A percentile compares a stretch with the other conserved stretches of the same genome.
Conservation (phyloP, 176 grass and related monocot genomes). For the Phragmites australis region DNA sequence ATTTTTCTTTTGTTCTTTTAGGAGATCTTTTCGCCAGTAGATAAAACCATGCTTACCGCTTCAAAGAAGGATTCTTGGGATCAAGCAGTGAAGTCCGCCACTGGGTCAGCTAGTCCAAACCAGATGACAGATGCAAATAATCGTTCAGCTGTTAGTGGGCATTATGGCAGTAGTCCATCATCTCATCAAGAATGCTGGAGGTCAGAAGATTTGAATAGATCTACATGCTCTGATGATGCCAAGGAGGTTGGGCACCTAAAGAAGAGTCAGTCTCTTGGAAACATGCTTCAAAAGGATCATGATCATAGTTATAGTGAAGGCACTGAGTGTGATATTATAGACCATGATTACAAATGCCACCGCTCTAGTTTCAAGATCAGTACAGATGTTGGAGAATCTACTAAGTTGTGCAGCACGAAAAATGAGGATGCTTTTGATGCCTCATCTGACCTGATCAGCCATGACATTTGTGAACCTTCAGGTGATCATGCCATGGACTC, state of each 20-base stretch:
- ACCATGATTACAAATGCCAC: slow-evolving; percentile 14
- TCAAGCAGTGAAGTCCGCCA: slow-evolving; percentile 26
- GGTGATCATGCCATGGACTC: slow-evolving; percentile 42
- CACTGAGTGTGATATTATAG: slow-evolving; percentile 25
- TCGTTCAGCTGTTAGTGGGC: slow-evolving; percentile 37
- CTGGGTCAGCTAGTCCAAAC: slow-evolving; percentile 34
- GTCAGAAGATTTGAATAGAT: slow-evolving; percentile 51
- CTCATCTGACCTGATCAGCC: slow-evolving; percentile 44
- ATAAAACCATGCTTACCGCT: slow-evolving; percentile 41
- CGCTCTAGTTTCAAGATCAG: slow-evolving; percentile 30
- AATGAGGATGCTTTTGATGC: slow-evolving; percentile 27
- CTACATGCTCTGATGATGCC: slow-evolving; percentile 49
- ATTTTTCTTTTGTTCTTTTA: slow-evolving; percentile 24
- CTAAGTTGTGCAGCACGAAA: neutral
- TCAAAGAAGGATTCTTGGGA: slow-evolving; percentile 40
- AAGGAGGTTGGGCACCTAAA: slow-evolving; percentile 41
- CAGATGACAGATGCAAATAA: slow-evolving; percentile 41
- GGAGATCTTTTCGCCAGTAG: slow-evolving; percentile 33
- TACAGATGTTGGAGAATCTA: slow-evolving; percentile 38
- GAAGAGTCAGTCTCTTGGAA: slow-evolving; percentile 64
- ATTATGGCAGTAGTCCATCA: slow-evolving; percentile 35
- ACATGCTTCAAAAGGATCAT: slow-evolving; percentile 53
- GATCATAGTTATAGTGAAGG: slow-evolving; percentile 33
- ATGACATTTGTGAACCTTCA: slow-evolving; percentile 44
- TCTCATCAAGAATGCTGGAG: slow-evolving; percentile 65